Conservation (phyloP, 768 basidiomycete species). For the Naganishia vishniacii region DNA sequence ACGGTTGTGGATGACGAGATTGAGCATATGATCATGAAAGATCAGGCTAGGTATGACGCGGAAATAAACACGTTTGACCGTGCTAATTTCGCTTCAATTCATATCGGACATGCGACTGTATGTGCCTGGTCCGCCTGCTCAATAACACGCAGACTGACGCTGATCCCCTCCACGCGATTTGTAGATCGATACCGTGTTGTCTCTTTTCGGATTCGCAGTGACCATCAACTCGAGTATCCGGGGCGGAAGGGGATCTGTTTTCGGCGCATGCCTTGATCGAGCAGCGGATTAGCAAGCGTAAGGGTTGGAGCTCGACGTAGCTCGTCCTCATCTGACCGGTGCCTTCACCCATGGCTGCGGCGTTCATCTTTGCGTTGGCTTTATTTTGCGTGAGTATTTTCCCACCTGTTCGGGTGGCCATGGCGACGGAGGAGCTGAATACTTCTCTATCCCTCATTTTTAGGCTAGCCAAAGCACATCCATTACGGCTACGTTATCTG, state of each 20-base stretch:
- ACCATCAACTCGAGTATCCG: constrained; percentile 73
- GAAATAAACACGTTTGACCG: constrained; percentile 44
- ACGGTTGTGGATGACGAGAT: constrained; percentile 29
- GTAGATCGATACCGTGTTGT: constrained; percentile 58
- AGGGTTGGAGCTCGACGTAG: constrained; percentile 32
- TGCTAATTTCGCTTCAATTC: constrained; percentile 43
- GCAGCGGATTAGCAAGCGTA: constrained; percentile 63
- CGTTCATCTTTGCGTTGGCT: constrained; percentile 80
- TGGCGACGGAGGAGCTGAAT: too few species aligned
- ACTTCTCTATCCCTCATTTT: background rate
- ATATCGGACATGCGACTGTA: constrained; percentile 45
- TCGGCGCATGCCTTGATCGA: constrained; percentile 73
- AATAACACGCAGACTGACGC: too few species aligned
- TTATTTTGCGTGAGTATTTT: constrained; percentile 56
- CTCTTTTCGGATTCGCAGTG: constrained; percentile 74
- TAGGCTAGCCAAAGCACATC: constrained; percentile 79
- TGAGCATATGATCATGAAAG: constrained; percentile 19
- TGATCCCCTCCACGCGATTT: too few species aligned
- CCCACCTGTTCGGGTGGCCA: too few species aligned
- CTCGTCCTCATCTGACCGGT: background rate
- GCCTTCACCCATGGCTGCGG: constrained; percentile 57
- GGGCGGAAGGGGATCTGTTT: constrained; percentile 66
- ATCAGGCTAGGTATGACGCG: constrained; percentile 34
- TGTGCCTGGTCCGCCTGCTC: constrained; percentile 17
- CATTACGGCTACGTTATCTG: constrained; percentile 80